These are phyloP conservation scores for Auriscalpium vulgare DNA, from an alignment of 768 basidiomycete genomes.

Conservation along the genomic window DNA sequence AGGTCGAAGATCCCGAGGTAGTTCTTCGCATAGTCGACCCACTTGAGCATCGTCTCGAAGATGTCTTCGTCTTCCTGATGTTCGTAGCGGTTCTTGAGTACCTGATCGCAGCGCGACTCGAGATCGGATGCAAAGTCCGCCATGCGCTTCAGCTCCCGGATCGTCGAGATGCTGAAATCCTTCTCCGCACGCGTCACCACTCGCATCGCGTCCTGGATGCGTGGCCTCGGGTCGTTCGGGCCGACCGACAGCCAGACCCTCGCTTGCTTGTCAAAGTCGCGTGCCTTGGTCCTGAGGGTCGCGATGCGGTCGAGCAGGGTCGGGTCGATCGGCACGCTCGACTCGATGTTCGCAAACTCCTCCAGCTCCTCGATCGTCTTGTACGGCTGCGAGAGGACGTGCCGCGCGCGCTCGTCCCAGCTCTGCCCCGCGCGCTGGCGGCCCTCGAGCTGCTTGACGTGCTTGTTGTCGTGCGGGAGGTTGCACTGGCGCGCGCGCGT, in stretches of 20 bases:
- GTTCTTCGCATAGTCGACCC: constrained; percentile 64
- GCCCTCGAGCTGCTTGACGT: constrained; percentile 55
- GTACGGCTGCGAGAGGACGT: constrained; percentile 55
- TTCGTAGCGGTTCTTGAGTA: constrained; percentile 56
- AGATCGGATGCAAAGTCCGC: constrained; percentile 75
- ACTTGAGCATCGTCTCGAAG: constrained; percentile 64
- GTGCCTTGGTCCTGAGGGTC: constrained; percentile 57
- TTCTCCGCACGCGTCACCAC: constrained; percentile 67
- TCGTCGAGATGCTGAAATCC: constrained; percentile 63
- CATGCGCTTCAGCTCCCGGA: constrained; percentile 58
- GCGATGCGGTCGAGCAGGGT: constrained; percentile 59
- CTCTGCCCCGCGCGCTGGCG: constrained; percentile 58
- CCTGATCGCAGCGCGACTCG: constrained; percentile 66
- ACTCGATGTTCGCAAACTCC: constrained; percentile 56
- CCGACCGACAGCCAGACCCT: constrained; percentile 61
- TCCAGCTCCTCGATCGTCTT: constrained; percentile 76
- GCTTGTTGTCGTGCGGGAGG: constrained; percentile 55
- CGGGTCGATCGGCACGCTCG: constrained; percentile 62
- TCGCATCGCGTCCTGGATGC: constrained; percentile 59
- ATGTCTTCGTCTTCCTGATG: constrained; percentile 51
- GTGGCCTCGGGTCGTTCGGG: constrained; percentile 45
- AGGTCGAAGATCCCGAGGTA: constrained; percentile 69
- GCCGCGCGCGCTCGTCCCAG: constrained; percentile 71
- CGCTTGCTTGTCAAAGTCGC: constrained; percentile 75
- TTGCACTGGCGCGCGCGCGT: constrained; percentile 62